A percentile compares a stretch with the other conserved stretches of the same genome.
Conservation (phyloP, 2,329 filamentous ascomycete species). For the Colletotrichum orchidophilum region DNA sequence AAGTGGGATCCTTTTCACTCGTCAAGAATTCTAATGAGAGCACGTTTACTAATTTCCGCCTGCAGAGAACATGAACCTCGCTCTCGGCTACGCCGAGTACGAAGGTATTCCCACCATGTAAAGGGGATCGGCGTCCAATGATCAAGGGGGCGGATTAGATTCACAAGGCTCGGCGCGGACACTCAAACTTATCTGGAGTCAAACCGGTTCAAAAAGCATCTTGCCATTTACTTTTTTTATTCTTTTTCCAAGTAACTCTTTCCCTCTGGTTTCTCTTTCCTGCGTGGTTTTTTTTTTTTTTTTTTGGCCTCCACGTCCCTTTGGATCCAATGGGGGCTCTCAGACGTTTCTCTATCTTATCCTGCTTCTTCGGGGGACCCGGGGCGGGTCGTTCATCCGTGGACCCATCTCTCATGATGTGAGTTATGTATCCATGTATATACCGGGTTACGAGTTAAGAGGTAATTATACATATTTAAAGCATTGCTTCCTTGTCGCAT, state of each 20-base stretch:
- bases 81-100: constrained; percentile 88
- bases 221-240: not conserved
- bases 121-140: constrained; percentile 9
- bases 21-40: not conserved
- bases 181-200: constrained; percentile 31
- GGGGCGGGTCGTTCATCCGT: not conserved
- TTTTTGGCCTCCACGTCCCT: not conserved
- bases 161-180: constrained; percentile 28
- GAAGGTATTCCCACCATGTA: constrained; percentile 78
- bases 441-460: constrained; percentile 21
- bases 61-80: constrained; percentile 90
- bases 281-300: not conserved
- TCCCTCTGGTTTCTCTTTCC: not conserved
- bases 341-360: not conserved
- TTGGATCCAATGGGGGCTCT: not conserved
- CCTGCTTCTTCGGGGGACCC: not conserved
- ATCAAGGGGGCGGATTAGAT: constrained; percentile 17
- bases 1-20: constrained; percentile 55
- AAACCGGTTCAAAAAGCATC: constrained; percentile 33
- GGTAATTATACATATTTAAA: constrained; percentile 29
- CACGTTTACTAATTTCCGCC: not conserved
- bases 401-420: not conserved
- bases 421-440: constrained; percentile 29
- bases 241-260: not conserved
- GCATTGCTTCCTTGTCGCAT: not conserved